phyloP scores from a whole-genome alignment of 129 eudicot species.

The Heracleum sosnowskyi region DNA sequence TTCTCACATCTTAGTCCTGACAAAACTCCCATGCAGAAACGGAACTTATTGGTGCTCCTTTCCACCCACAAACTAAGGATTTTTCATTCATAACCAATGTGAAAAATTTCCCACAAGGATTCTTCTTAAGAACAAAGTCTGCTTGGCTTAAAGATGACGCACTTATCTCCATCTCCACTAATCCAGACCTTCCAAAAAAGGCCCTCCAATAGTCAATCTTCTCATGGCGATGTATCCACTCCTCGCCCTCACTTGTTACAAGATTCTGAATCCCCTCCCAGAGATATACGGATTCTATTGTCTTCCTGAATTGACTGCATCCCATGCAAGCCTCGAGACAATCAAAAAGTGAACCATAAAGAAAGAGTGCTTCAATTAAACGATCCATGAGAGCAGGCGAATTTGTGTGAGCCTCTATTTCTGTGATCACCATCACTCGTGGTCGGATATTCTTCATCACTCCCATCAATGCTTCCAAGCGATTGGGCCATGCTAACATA shows the following conservation, averaged over 20 bases:
- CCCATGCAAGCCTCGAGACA: slow-evolving; percentile 9
- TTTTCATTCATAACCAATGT: slow-evolving; percentile 8
- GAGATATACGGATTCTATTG: neutral
- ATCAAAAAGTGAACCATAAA: slow-evolving; percentile 14
- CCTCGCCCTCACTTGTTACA: slow-evolving; percentile 14
- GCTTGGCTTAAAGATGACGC: slow-evolving; percentile 20
- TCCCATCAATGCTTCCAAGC: slow-evolving; percentile 4
- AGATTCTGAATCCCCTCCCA: slow-evolving; percentile 13
- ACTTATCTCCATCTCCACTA: slow-evolving; percentile 19
- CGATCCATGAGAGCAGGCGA: slow-evolving; percentile 14
- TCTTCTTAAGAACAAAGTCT: slow-evolving; percentile 15
- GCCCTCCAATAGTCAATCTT: slow-evolving; percentile 18
- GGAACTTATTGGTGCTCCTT: slow-evolving; percentile 4
- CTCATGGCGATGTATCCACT: slow-evolving; percentile 10
- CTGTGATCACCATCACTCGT: slow-evolving; percentile 1
- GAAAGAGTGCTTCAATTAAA: slow-evolving; percentile 17
- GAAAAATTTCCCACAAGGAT: slow-evolving; percentile 14
- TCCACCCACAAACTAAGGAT: slow-evolving; percentile 9
- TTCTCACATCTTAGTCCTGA: neutral
- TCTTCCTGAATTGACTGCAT: slow-evolving; percentile 1
- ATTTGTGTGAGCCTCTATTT: slow-evolving; percentile 5
- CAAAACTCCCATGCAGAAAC: slow-evolving; percentile 10
- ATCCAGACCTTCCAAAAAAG: slow-evolving; percentile 14
- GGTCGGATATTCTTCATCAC: slow-evolving; percentile 16
- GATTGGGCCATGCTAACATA: slow-evolving; percentile 9